Conservation (phyloP, 768 basidiomycete genomes). For the Cubamyces sp. region DNA sequence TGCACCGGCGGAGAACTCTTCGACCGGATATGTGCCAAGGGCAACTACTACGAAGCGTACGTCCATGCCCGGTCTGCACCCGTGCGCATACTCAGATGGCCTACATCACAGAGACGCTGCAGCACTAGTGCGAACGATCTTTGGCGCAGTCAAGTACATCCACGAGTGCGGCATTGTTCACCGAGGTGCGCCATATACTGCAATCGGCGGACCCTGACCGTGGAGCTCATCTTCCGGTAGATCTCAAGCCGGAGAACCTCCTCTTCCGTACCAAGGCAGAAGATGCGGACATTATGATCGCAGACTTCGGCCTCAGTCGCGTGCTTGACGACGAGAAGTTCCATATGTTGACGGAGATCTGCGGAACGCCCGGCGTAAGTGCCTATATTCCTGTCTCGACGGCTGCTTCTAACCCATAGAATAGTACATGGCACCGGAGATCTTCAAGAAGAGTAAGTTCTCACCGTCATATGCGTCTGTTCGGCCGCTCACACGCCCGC, state of each 20-base stretch:
- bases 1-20: slow-evolving; percentile 99
- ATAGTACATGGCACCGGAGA: slow-evolving; percentile 95
- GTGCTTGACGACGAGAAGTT: slow-evolving; percentile 92
- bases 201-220: not conserved
- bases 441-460: slow-evolving; percentile 84
- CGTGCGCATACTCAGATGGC: slow-evolving; percentile 28
- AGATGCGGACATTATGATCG: slow-evolving; percentile 94
- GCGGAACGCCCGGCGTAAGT: slow-evolving; percentile 87
- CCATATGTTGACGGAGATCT: slow-evolving; percentile 89
- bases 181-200: slow-evolving; percentile 53
- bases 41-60: slow-evolving; percentile 94
- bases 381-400: not conserved
- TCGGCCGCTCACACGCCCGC: slow-evolving; percentile 1
- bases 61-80: slow-evolving; percentile 31
- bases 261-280: slow-evolving; percentile 89
- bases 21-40: slow-evolving; percentile 96
- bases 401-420: not conserved
- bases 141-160: slow-evolving; percentile 87
- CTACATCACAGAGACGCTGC: slow-evolving; percentile 77
- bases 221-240: slow-evolving; percentile 41
- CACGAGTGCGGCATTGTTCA: slow-evolving; percentile 94
- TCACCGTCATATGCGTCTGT: not conserved
- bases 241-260: slow-evolving; percentile 97
- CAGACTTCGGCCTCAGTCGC: slow-evolving; percentile 93
- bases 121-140: slow-evolving; percentile 82